Percentiles rank a stretch among this genome's conserved stretches.
phyloP scores from a whole-genome alignment of 192 early-diverging fungal species.

The Linnemannia hyalina region DNA sequence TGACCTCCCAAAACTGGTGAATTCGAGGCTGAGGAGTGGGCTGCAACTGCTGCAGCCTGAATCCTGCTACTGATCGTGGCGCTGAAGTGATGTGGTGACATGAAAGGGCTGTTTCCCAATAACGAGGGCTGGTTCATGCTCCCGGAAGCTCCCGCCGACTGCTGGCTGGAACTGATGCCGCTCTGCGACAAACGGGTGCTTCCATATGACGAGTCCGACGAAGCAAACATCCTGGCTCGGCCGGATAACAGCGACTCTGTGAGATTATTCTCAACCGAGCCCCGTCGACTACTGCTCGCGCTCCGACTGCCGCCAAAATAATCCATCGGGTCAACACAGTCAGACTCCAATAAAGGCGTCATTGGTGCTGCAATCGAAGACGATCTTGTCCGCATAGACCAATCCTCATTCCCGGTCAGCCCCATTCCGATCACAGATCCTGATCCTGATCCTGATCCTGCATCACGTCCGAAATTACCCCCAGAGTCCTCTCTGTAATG shows the following conservation, averaged over 20 bases:
- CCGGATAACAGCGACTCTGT: conserved; percentile 47
- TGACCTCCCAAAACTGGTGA: background rate
- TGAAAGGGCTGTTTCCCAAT: background rate
- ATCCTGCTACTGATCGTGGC: background rate
- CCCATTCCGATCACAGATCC: background rate
- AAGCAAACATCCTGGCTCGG: conserved; percentile 40
- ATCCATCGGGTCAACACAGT: conserved; percentile 30
- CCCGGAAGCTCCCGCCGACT: background rate
- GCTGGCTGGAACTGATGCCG: background rate
- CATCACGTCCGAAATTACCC: background rate
- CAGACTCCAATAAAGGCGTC: conserved; percentile 33
- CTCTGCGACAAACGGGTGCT: background rate
- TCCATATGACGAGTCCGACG: background rate
- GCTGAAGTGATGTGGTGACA: background rate
- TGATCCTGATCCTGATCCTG: background rate
- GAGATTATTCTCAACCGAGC: conserved; percentile 45
- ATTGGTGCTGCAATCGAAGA: conserved; percentile 37
- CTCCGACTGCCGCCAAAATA: conserved; percentile 50
- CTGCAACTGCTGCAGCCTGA: background rate
- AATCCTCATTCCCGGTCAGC: conserved; percentile 16
- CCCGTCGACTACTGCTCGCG: conserved; percentile 44
- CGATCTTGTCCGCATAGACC: conserved; percentile 37
- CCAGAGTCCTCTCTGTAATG: background rate
- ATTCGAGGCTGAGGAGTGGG: background rate
- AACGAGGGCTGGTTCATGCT: background rate